Base-by-base conservation (phyloP, 2,329 filamentous ascomycete genomes). In the Fonsecaea pedrosoi region DNA sequence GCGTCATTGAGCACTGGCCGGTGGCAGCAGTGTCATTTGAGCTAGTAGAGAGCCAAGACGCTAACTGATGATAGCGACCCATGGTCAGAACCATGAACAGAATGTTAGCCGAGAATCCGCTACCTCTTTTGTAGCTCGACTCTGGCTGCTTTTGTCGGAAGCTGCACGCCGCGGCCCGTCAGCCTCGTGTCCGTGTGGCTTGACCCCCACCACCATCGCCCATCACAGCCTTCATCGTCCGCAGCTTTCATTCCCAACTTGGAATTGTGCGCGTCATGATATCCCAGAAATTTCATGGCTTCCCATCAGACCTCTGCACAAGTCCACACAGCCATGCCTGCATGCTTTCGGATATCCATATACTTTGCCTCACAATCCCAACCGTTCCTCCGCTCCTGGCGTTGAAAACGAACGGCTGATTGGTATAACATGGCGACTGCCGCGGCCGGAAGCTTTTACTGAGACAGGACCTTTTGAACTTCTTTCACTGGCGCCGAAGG, bases 191-290 rank as follows among this genome's bases (percentile, higher is more conserved):
- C 18, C 25, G 3, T 55, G 54, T 55, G 54, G 54, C 54, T 55
- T 34, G n/a, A 18, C 6, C 54, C 15, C 30, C 18, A 9, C n/a
- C 13, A 12, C 21, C 18, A 30, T 30, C 9, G 9, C 30, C 30
- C 30, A 32, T 32, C 30, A 4, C 35, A 30, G 9, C 54, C n/a
- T 10, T 30, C 48, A 30, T 38, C 35, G 8, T 58, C 35, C 30
- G 30, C 30, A 32, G 35, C 35, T 35, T n/a, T 40, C 18, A 40
- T 42, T 40, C 40, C 42, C 57, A 55, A 50, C 38, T 50, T 48
- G 25, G 45, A 35, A 60, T 25, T 54, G 45, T 55, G 42, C 35
- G 60, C 60, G 60, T 62, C 60, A 62, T 62, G 60, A 62, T 56
- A 37, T 62, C 25, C 59, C 59, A 30, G 34, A 62, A 54, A 40